Base-by-base conservation (phyloP, 2,329 filamentous ascomycete species). In the Ascochyta koolunga region DNA sequence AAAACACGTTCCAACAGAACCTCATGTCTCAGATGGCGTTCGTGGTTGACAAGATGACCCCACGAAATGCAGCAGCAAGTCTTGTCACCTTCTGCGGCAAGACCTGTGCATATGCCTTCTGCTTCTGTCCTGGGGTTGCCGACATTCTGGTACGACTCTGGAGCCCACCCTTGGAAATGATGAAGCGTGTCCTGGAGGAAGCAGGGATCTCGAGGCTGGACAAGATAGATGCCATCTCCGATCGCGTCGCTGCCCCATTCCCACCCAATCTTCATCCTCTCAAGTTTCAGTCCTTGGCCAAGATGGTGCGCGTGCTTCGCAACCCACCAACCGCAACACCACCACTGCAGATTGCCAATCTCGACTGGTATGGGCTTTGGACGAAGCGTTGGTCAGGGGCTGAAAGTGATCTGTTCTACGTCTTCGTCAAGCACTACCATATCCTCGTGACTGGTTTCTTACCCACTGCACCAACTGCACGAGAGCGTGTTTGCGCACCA, bases 51-150 rank as follows among this genome's bases (percentile, higher is more conserved):
- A 93, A 91, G 70, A 89, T 96, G 86, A 92, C 90, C 15, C 79
- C 90, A 66, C 85, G 90, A 42, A 89, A 91, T 66, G 85, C 86
- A 9, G 83, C 86, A 33, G 84, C 85, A 35, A 80, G 80, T 60
- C 60, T 80, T 21, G 90, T 96, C 53, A 89, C 89, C 25, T 96
- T 96, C 71, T 91, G 90, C 48, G 93, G 91, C 55, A 96, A 95
- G 75, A 90, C 91, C 4, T 93, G 90, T 68, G 92, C 93, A 2
- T 96, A 96, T 73, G 92, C 91, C 25, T 96, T 96, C 75, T 95
- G 93, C 77, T 97, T 96, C 67, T 93, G 90, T 24, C 91, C 91
- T 0, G 91, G 91, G 4, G 85, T 96, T 49, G 89, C 91, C 7
- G 91, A 96, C 67, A 85, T 96, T 44, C 80, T 96, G 42, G 85